A percentile compares a stretch with the other conserved stretches of the same genome.
phyloP scores from a whole-genome alignment of 768 basidiomycete genomes.

The Harrya chromipes region DNA sequence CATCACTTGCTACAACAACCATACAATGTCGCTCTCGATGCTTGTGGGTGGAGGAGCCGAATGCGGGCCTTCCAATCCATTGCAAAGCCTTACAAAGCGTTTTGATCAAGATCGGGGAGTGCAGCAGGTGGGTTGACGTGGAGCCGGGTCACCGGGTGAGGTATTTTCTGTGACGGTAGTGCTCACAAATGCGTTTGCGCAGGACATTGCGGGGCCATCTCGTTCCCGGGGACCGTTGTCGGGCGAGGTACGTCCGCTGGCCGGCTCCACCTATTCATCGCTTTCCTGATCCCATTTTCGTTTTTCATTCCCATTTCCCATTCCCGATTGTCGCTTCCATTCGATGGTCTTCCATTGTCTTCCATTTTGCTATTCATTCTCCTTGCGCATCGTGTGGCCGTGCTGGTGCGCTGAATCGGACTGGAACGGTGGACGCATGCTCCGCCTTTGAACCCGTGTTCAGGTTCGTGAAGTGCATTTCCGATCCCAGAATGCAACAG shows the following conservation, averaged over 20 bases:
- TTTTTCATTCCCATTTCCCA: background rate
- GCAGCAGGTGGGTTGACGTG: slow-evolving; percentile 57
- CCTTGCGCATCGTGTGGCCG: background rate
- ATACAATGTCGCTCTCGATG: slow-evolving; percentile 72
- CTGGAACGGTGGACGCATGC: too few relatives aligned
- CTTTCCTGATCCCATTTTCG: too few relatives aligned
- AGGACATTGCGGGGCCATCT: slow-evolving; percentile 70
- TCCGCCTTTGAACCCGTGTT: background rate
- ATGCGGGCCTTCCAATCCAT: slow-evolving; percentile 82
- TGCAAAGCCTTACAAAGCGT: slow-evolving; percentile 75
- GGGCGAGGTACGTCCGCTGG: slow-evolving; percentile 47
- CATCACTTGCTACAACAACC: background rate
- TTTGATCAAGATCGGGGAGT: slow-evolving; percentile 77
- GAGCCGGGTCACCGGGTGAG: slow-evolving; percentile 5
- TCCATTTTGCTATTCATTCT: background rate
- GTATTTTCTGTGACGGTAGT: background rate
- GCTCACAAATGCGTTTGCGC: slow-evolving; percentile 3
- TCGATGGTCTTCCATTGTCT: background rate
- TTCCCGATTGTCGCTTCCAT: slow-evolving; percentile 5
- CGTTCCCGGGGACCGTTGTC: slow-evolving; percentile 43
- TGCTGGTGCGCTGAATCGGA: background rate
- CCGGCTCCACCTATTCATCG: slow-evolving; percentile 6
- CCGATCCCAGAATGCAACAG: slow-evolving; percentile 47
- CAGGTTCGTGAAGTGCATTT: slow-evolving; percentile 45
- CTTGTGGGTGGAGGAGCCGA: slow-evolving; percentile 64